phyloP scores from a whole-genome alignment of 352 stramenopile genomes.

The Globisporangium ultimum region DNA sequence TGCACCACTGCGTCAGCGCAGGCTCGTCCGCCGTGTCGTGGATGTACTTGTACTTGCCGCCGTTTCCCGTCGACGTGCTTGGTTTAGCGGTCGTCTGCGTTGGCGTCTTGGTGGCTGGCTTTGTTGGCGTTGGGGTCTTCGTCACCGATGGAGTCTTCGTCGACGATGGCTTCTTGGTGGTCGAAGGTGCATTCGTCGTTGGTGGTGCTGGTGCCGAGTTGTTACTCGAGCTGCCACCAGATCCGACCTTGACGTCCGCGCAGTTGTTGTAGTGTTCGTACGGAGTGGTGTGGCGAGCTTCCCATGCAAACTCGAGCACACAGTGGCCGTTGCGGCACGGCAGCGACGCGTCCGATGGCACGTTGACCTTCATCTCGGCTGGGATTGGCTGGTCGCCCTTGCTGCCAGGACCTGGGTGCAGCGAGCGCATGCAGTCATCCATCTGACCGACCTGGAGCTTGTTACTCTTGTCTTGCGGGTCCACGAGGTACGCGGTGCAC shows the following conservation, averaged over 20 bases:
- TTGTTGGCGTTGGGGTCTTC: no score
- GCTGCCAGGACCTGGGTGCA: constrained; percentile 23
- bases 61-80: no score
- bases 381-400: constrained; percentile 28
- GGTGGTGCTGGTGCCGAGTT: neutral
- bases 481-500: constrained; percentile 32
- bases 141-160: no score
- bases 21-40: constrained; percentile 8
- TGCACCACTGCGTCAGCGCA: constrained; percentile 28
- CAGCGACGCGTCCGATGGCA: constrained; percentile 18
- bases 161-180: no score
- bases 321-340: constrained; percentile 9
- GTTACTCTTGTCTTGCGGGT: constrained; percentile 23
- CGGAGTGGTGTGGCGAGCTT: constrained; percentile 23
- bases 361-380: constrained; percentile 30
- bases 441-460: constrained; percentile 28
- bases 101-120: no score
- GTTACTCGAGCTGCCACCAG: constrained; percentile 4
- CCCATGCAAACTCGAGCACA: constrained; percentile 26
- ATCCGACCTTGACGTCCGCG: constrained; percentile 25
- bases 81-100: no score
- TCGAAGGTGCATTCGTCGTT: neutral
- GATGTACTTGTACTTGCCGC: constrained; percentile 26
- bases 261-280: constrained; percentile 41
- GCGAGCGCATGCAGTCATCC: constrained; percentile 40